phyloP scores from a whole-genome alignment of 2,329 filamentous ascomycete species.

The Calonectria henricotiae region DNA sequence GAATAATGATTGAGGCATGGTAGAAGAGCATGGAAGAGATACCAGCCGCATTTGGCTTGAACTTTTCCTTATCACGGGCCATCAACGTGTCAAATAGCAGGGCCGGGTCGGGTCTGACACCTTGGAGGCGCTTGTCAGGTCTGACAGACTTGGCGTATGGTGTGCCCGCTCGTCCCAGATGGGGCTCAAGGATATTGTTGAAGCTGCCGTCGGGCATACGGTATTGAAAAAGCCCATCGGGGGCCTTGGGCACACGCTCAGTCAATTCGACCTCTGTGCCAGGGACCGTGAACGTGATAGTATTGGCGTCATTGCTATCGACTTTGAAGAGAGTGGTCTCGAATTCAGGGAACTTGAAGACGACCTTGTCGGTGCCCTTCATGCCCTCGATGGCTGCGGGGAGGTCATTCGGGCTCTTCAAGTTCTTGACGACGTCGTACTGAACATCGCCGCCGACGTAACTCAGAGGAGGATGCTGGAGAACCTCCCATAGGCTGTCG shows the following conservation, averaged over 20 bases:
- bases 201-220: conserved; percentile 60
- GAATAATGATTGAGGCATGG: conserved; percentile 75
- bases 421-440: conserved; percentile 56
- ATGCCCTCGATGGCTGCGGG: background rate
- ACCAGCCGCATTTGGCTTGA: conserved; percentile 78
- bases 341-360: conserved; percentile 42
- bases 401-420: background rate
- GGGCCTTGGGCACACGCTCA: conserved; percentile 57
- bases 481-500: conserved; percentile 68
- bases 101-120: conserved; percentile 76
- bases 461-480: conserved; percentile 69
- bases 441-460: conserved; percentile 62
- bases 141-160: conserved; percentile 79
- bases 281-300: conserved; percentile 61
- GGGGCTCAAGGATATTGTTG: conserved; percentile 75
- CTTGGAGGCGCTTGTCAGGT: conserved; percentile 70
- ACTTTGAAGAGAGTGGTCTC: conserved; percentile 46
- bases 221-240: conserved; percentile 58
- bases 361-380: background rate
- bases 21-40: conserved; percentile 85
- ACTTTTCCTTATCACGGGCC: conserved; percentile 64
- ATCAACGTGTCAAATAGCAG: conserved; percentile 79
- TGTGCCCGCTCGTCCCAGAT: conserved; percentile 76
- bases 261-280: conserved; percentile 58
- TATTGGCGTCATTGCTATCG: conserved; percentile 56